Evolutionary conservation across 805 yeast genomes (phyloP).

Genomic region (Zygosaccharomyces pseudorouxii): DNA sequence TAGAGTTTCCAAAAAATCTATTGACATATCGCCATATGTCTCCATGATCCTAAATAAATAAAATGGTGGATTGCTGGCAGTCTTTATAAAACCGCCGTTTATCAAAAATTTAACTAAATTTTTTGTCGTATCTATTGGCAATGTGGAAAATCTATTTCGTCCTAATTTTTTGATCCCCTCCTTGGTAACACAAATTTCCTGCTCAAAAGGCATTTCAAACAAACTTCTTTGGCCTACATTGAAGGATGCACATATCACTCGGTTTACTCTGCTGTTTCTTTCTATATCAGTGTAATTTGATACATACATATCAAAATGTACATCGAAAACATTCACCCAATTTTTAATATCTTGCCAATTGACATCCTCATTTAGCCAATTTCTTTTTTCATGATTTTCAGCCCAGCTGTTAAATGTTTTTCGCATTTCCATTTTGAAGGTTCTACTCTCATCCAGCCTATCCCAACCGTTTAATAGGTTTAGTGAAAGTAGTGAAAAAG

Average conservation of each 20-base stretch:
- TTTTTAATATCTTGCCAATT: constrained; percentile 3
- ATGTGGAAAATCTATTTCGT: constrained; percentile 7
- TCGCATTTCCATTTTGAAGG: constrained; percentile 11
- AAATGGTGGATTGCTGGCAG: constrained; percentile 12
- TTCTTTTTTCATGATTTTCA: constrained; percentile 6
- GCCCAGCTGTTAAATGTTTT: constrained; percentile 13
- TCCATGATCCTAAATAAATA: constrained; percentile 9
- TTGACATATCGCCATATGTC: constrained; percentile 11
- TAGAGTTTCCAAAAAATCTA: constrained; percentile 10
- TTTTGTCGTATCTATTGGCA: constrained; percentile 8
- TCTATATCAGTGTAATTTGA: background rate
- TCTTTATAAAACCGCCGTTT: constrained; percentile 10
- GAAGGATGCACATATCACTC: constrained; percentile 11
- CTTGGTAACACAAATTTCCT: constrained; percentile 14
- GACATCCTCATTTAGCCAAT: background rate
- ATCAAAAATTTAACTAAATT: constrained; percentile 9
- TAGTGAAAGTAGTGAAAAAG: constrained; percentile 10
- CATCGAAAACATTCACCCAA: constrained; percentile 9
- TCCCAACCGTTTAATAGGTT: constrained; percentile 14
- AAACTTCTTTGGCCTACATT: constrained; percentile 8
- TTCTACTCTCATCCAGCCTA: constrained; percentile 12
- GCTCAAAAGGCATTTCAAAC: constrained; percentile 5
- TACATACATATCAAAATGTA: constrained; percentile 13
- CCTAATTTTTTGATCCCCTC: constrained; percentile 11
- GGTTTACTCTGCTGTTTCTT: background rate